Conservation (phyloP, 305 asterid species). For the Rubia occidens region DNA sequence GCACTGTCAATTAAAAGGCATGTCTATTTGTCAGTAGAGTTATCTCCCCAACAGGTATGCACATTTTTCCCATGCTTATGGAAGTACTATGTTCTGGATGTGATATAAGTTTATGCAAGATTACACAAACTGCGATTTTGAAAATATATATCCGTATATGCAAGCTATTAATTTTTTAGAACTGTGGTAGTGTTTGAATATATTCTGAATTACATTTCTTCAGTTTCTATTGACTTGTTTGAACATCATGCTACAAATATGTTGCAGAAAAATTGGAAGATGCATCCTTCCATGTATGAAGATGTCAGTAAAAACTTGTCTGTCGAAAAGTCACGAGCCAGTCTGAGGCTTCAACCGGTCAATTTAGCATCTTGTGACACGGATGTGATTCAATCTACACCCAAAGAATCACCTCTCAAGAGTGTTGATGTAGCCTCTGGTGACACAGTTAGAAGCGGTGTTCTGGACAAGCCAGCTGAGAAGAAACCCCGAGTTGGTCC, state of each 20-base stretch:
- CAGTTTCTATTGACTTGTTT: slow-evolving; percentile 5
- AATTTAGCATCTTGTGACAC: slow-evolving; percentile 31
- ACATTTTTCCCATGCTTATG: no score
- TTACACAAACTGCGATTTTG: not conserved
- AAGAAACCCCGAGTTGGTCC: slow-evolving; percentile 37
- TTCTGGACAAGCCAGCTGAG: slow-evolving; percentile 21
- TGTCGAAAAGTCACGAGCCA: slow-evolving; percentile 41
- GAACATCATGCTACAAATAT: slow-evolving; percentile 17
- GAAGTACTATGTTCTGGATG: not conserved
- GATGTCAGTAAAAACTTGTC: slow-evolving; percentile 23
- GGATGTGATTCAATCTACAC: slow-evolving; percentile 17
- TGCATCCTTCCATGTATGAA: slow-evolving; percentile 66
- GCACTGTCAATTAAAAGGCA: slow-evolving; percentile 33
- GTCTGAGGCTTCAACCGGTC: slow-evolving; percentile 37
- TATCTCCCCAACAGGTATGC: slow-evolving; percentile 41
- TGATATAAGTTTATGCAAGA: not conserved
- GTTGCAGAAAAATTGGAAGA: slow-evolving; percentile 48
- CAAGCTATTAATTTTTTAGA: not conserved
- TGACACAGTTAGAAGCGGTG: slow-evolving; percentile 12
- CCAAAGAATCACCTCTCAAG: slow-evolving; percentile 14
- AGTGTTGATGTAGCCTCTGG: slow-evolving; percentile 19
- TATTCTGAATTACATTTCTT: not conserved
- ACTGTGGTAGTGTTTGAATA: not conserved
- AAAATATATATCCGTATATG: not conserved
- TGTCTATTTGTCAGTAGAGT: slow-evolving; percentile 25